Evolutionary conservation across 495 filamentous ascomycete genomes (phyloP).

Genomic region (Talaromyces proteolyticus): DNA sequence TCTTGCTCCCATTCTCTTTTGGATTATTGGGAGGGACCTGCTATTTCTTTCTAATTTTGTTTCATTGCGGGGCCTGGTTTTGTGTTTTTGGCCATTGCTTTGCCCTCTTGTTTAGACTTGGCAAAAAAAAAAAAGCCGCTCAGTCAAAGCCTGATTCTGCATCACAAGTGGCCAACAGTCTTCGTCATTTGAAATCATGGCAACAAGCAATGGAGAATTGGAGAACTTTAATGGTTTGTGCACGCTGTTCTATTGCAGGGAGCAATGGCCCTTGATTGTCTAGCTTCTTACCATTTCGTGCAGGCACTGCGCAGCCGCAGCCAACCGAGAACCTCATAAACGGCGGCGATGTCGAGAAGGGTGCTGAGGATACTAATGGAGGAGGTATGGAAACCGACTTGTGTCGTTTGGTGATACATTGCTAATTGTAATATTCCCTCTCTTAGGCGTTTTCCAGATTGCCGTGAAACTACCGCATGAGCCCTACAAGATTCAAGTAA

Average conservation of each 20-base stretch:
- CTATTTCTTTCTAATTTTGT: slow-evolving; percentile 14
- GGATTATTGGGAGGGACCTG: slow-evolving; percentile 14
- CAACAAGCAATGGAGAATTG: slow-evolving; percentile 36
- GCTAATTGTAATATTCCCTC: not conserved
- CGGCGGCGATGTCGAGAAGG: slow-evolving; percentile 25
- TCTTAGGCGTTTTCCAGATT: slow-evolving; percentile 70
- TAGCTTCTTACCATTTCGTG: not conserved
- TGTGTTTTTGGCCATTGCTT: slow-evolving; percentile 11
- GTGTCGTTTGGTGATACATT: slow-evolving; percentile 5
- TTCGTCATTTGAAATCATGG: slow-evolving; percentile 21
- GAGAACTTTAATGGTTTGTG: slow-evolving; percentile 37
- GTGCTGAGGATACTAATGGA: slow-evolving; percentile 34
- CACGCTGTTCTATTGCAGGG: not conserved
- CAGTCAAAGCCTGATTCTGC: no score
- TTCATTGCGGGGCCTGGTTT: slow-evolving; percentile 11
- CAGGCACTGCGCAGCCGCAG: slow-evolving; percentile 2
- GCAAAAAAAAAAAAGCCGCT: not conserved
- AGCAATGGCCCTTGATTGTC: slow-evolving; percentile 1
- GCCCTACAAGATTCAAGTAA: slow-evolving; percentile 73
- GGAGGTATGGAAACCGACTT: slow-evolving; percentile 18
- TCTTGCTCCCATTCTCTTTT: slow-evolving; percentile 13
- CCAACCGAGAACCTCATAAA: slow-evolving; percentile 29
- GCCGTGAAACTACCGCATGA: slow-evolving; percentile 79
- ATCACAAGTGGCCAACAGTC: not conserved
- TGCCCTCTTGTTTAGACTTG: slow-evolving; percentile 14